These are phyloP conservation scores for Papiliotrema terrestris DNA, from an alignment of 1,284 basidiomycete genomes.

Conservation along the genomic window DNA sequence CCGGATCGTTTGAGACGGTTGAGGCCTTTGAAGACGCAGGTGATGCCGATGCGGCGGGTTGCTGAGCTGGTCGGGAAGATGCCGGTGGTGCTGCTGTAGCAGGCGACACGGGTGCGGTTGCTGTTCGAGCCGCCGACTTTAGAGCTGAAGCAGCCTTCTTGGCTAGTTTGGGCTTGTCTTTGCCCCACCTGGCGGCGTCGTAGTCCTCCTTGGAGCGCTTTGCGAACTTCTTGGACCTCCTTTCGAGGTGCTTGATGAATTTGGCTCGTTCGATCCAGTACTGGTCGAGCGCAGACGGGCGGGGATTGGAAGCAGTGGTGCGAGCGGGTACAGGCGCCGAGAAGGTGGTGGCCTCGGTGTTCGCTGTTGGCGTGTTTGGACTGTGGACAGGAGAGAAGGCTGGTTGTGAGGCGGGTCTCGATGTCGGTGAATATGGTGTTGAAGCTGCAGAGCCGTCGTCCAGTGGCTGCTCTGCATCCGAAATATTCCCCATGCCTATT, in stretches of 20 bases:
- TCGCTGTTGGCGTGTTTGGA: not conserved
- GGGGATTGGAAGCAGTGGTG: not conserved
- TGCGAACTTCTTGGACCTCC: slow-evolving; percentile 24
- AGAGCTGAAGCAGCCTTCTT: not conserved
- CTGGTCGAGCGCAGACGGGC: slow-evolving; percentile 14
- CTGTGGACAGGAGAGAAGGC: not conserved
- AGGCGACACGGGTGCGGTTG: not conserved
- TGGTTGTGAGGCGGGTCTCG: not conserved
- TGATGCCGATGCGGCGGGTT: not conserved
- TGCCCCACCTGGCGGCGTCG: slow-evolving; percentile 9
- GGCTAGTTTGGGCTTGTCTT: slow-evolving; percentile 5
- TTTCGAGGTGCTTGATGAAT: slow-evolving; percentile 33
- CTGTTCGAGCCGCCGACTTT: not conserved
- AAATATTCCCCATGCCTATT: no score
- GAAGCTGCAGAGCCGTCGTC: not conserved
- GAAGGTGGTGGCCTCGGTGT: not conserved
- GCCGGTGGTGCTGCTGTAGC: not conserved
- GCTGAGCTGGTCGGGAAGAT: not conserved
- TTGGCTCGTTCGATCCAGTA: slow-evolving; percentile 31
- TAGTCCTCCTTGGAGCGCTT: slow-evolving; percentile 16
- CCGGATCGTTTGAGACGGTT: not conserved
- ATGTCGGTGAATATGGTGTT: not conserved
- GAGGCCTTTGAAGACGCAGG: slow-evolving; percentile 12
- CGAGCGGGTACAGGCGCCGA: not conserved
- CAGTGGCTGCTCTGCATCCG: no score